Conservation (phyloP, 345 rosid genomes). For the Hibiscus tridactylites region DNA sequence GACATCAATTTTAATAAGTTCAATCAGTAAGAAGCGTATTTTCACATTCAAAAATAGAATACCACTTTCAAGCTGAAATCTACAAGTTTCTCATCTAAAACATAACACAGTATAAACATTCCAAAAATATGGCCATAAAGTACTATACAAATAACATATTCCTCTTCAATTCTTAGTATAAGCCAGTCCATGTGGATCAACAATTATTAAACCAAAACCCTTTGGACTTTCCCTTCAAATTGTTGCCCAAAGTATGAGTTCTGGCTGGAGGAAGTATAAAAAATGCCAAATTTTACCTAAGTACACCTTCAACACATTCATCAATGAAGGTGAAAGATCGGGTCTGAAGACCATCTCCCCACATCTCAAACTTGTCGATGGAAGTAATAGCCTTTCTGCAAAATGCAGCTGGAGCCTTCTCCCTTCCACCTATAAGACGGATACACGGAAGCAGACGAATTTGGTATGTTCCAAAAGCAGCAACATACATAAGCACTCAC, state of each 20-base stretch:
- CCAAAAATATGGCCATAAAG: not conserved
- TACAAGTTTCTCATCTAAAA: not conserved
- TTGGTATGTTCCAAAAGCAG: slow-evolving; percentile 5
- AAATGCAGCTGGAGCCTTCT: slow-evolving; percentile 99
- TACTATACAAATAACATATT: not conserved
- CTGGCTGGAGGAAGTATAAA: not conserved
- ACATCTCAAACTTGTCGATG: slow-evolving; percentile 87
- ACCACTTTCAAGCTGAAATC: no score
- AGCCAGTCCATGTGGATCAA: not conserved
- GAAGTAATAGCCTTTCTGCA: slow-evolving; percentile 85
- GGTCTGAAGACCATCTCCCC: slow-evolving; percentile 98
- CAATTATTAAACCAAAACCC: not conserved
- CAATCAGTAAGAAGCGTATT: not conserved
- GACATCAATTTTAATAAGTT: not conserved
- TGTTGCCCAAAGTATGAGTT: not conserved
- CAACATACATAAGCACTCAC: not conserved
- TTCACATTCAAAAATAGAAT: no score
- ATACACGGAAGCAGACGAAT: not conserved
- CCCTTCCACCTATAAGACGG: slow-evolving; percentile 71
- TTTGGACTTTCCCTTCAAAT: not conserved
- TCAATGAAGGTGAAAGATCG: slow-evolving; percentile 98
- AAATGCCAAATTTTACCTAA: slow-evolving; percentile 39
- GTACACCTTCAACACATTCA: slow-evolving; percentile 97
- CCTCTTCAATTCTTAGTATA: not conserved
- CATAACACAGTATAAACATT: not conserved